phyloP scores from a whole-genome alignment of 305 asterid species.

The Plantago lanceolata region DNA sequence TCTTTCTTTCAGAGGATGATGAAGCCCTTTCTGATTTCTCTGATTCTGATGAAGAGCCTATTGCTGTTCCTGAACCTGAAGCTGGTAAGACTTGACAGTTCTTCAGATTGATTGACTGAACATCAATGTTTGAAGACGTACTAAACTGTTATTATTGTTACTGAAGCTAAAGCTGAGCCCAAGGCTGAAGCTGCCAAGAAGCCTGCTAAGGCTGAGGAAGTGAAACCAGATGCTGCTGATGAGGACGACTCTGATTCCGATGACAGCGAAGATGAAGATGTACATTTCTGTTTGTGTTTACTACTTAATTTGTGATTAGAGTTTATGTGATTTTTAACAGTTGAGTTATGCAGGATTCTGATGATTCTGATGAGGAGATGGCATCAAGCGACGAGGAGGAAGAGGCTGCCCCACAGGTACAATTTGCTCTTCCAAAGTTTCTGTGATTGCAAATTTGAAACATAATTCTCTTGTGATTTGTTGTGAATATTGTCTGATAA shows the following conservation, averaged over 20 bases:
- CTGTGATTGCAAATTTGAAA: not conserved
- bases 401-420: conserved; percentile 28
- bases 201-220: conserved; percentile 6
- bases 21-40: no score
- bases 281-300: not conserved
- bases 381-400: conserved; percentile 48
- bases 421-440: not conserved
- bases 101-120: no score
- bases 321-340: no score
- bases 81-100: no score
- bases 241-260: conserved; percentile 30
- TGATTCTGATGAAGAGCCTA: no score
- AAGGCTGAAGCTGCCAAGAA: no score
- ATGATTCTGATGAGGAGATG: conserved; percentile 45
- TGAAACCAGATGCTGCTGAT: conserved; percentile 30
- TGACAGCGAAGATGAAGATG: conserved; percentile 19
- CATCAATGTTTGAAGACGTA: no score
- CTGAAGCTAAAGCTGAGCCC: no score
- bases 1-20: no score
- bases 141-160: no score
- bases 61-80: no score
- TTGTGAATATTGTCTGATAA: not conserved
- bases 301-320: not conserved
- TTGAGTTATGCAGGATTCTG: not conserved
- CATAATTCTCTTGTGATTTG: not conserved